Base-by-base conservation (phyloP, 2,329 filamentous ascomycete species). In the Penicillium rolfsii region DNA sequence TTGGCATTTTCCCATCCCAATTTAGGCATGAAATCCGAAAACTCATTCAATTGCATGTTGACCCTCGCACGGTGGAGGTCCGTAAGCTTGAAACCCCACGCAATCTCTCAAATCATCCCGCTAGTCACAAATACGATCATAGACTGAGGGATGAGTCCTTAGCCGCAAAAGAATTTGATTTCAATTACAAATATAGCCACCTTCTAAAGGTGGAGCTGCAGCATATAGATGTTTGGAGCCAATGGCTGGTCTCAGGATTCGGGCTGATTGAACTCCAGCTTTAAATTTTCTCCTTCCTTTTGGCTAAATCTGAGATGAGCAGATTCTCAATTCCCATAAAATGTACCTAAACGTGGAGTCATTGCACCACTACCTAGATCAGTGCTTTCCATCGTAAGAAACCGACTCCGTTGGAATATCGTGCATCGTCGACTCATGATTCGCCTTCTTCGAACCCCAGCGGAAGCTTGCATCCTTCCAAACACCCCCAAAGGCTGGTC, bases 391-490 rank as follows among this genome's bases (percentile, higher is more conserved):
- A 9, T 53, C 41, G 33, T 53, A 41, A 9, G 50, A 6, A 28
- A 40, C 50, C 3, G 36, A 53, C 35, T 40, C 22, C 11, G 35
- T 40, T 16, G 36, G 35, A 26, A 28, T 28, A 19, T 40, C 36
- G 14, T 41, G 50, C 50, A 53, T 53, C 36, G 28, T 24, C 3
- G 36, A 41, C 50, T 40, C 50, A 33, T 36, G 19, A 28, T 16
- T 30, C 7, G 35, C 16, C 16, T 53, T 53, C n/a, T 28, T 53
- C 24, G 35, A 40, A 12, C 50, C 50, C 50, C 50, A 53, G 22
- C 35, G 50, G 24, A 53, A 53, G 4, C 35, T 30, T 19, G 50
- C 50, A 22, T 53, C 50, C 52, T 45, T 16, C 60, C 60, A 62
- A 38, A 16, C 38, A 4, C 59, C 56, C 3, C 59, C 59, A 43